These are phyloP conservation scores for Dissophora ornata DNA, from an alignment of 192 early-diverging fungal species.

Conservation along the genomic window DNA sequence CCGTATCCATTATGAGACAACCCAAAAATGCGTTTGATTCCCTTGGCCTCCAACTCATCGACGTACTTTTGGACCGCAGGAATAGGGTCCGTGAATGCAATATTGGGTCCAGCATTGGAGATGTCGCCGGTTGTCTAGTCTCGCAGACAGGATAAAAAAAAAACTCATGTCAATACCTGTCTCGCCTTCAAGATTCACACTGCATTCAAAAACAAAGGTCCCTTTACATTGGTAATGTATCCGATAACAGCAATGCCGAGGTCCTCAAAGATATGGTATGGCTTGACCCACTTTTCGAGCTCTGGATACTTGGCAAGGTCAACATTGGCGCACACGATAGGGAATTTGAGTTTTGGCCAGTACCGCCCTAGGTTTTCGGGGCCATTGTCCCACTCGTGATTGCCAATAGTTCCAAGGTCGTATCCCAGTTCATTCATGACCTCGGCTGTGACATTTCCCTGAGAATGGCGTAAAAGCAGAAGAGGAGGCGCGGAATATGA, in stretches of 20 bases:
- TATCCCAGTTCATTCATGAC: constrained; percentile 75
- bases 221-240: constrained; percentile 67
- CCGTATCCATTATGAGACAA: constrained; percentile 81
- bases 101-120: constrained; percentile 58
- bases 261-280: constrained; percentile 74
- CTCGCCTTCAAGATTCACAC: no score
- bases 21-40: constrained; percentile 74
- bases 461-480: neutral
- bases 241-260: constrained; percentile 77
- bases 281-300: constrained; percentile 64
- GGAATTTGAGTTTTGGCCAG: constrained; percentile 68
- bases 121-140: constrained; percentile 64
- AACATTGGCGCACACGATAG: constrained; percentile 76
- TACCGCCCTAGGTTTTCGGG: constrained; percentile 63
- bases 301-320: constrained; percentile 61
- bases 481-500: neutral
- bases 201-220: no score
- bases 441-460: constrained; percentile 64
- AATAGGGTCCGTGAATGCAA: constrained; percentile 70
- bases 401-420: constrained; percentile 67
- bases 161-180: neutral
- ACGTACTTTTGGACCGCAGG: constrained; percentile 70
- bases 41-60: constrained; percentile 66
- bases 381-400: constrained; percentile 85
- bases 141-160: neutral